Conservation (phyloP, 2,329 filamentous ascomycete species). For the Fusarium duplospermum region DNA sequence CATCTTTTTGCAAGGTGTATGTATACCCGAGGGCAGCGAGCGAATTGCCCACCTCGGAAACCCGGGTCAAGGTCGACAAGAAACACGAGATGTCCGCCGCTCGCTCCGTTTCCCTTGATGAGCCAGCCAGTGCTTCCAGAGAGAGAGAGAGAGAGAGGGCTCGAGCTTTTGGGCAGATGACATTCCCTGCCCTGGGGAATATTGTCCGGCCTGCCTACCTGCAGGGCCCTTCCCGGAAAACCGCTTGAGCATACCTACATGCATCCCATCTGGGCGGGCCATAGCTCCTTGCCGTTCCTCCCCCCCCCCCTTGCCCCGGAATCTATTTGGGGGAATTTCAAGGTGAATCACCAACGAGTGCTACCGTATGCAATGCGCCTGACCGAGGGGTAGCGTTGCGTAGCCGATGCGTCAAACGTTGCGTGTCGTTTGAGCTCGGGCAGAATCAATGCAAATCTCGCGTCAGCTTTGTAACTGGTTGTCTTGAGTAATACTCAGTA, state of each 20-base stretch:
- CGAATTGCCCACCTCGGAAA: constrained; percentile 10
- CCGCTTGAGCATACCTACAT: constrained; percentile 12
- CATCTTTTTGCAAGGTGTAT: background rate
- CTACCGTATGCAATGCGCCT: constrained; percentile 1
- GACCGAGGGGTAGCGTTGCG: background rate
- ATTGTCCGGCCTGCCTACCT: background rate
- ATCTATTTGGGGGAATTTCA: constrained; percentile 13
- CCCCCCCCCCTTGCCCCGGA: constrained; percentile 22
- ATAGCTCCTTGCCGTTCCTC: constrained; percentile 32
- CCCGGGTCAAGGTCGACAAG: background rate
- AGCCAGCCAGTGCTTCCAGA: no score
- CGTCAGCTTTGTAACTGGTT: background rate
- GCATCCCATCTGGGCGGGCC: constrained; percentile 20
- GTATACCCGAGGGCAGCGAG: background rate
- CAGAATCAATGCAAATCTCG: background rate
- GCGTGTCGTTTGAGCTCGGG: background rate
- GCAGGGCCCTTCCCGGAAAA: constrained; percentile 22
- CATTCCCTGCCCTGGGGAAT: constrained; percentile 20
- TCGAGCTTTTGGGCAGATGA: constrained; percentile 7
- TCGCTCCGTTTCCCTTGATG: background rate
- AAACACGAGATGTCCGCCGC: background rate
- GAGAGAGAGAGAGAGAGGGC: no score
- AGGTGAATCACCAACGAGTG: constrained; percentile 8
- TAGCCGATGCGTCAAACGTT: constrained; percentile 3
- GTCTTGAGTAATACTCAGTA: no score